Conservation (phyloP, 2,329 filamentous ascomycete genomes). For the Ilyonectria robusta region DNA sequence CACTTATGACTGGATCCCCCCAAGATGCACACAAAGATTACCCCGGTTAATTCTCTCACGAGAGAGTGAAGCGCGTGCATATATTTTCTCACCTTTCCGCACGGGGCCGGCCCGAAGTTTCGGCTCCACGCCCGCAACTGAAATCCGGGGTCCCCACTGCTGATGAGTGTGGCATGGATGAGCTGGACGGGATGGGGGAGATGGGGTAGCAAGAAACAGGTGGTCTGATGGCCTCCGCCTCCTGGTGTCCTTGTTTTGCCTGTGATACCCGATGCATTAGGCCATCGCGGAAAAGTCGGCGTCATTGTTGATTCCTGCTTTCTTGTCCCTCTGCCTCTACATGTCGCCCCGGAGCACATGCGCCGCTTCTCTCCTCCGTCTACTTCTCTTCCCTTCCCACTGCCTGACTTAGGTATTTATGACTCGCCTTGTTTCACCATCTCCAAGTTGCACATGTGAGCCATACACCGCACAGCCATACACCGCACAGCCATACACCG, state of each 20-base stretch:
- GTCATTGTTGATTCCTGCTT: not conserved
- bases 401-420: not conserved
- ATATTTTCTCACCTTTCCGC: conserved; percentile 27
- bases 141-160: conserved; percentile 36
- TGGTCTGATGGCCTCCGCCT: conserved; percentile 1
- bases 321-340: not conserved
- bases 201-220: not conserved
- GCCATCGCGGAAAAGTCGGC: not conserved
- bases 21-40: not conserved
- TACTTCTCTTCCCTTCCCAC: not conserved
- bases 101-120: conserved; percentile 32
- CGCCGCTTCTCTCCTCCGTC: not conserved
- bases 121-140: conserved; percentile 35
- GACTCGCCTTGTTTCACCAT: not conserved
- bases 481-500: not conserved
- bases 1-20: not conserved
- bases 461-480: not conserved
- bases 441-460: not conserved
- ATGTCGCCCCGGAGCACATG: not conserved
- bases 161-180: not conserved
- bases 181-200: not conserved
- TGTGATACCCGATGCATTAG: not conserved
- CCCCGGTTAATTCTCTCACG: not conserved
- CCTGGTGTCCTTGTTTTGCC: not conserved
- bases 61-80: too few species aligned